Percentiles rank a stretch among this genome's conserved stretches.
Evolutionary conservation across 495 filamentous ascomycete species (phyloP).

Genomic region (Xylaria telfairii): DNA sequence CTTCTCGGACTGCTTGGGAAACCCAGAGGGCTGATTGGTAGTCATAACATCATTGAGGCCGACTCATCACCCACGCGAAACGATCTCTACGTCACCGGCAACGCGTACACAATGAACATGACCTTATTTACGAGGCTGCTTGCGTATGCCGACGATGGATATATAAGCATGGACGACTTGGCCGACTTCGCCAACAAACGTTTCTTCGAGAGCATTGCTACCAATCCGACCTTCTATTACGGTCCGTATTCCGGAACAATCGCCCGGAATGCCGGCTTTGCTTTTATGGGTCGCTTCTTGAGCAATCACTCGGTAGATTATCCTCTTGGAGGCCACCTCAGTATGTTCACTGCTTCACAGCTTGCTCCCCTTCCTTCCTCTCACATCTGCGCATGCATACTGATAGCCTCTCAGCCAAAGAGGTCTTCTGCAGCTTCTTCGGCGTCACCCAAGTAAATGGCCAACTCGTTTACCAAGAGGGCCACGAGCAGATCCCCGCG

Average conservation of each 20-base stretch:
- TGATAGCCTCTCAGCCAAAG: conserved; percentile 36
- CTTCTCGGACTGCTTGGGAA: conserved; percentile 35
- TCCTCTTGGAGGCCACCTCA: conserved; percentile 53
- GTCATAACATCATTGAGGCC: conserved; percentile 63
- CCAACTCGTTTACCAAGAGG: conserved; percentile 50
- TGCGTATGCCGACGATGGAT: conserved; percentile 42
- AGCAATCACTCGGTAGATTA: conserved; percentile 54
- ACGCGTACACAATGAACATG: conserved; percentile 50
- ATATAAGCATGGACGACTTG: conserved; percentile 45
- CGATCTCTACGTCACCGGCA: conserved; percentile 58
- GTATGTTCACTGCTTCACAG: background rate
- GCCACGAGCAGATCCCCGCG: conserved; percentile 61
- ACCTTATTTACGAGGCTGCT: conserved; percentile 41
- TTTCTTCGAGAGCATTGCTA: conserved; percentile 54
- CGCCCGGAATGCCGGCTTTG: conserved; percentile 55
- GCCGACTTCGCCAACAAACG: conserved; percentile 44
- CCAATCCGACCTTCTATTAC: conserved; percentile 62
- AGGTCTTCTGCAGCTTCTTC: conserved; percentile 55
- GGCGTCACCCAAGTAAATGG: conserved; percentile 46
- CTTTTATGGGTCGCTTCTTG: conserved; percentile 51
- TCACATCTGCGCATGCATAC: background rate
- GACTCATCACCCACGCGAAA: conserved; percentile 62
- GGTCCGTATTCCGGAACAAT: conserved; percentile 55
- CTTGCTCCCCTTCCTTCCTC: background rate
- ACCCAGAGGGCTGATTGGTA: conserved; percentile 51